These are phyloP conservation scores for Kodamaea sp. DNA, from an alignment of 1,139 yeast species.

Conservation along the genomic window DNA sequence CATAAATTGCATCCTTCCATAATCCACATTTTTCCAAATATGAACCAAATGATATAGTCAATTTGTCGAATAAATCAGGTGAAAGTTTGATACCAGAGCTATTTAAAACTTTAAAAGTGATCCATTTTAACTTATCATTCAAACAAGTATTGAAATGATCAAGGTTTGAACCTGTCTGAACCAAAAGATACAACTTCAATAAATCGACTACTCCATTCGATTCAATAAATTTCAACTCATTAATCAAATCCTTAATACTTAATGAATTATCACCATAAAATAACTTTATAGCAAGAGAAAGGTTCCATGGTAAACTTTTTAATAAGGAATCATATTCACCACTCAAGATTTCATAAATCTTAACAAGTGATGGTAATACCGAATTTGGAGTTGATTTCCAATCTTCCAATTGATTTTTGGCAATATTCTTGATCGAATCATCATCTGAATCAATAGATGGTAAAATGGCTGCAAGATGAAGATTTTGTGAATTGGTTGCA, in stretches of 20 bases:
- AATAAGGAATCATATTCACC: constrained; percentile 48
- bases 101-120: constrained; percentile 43
- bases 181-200: constrained; percentile 18
- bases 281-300: constrained; percentile 54
- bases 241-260: constrained; percentile 25
- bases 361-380: constrained; percentile 52
- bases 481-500: constrained; percentile 57
- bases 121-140: constrained; percentile 50
- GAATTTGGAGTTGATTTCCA: constrained; percentile 53
- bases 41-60: constrained; percentile 50
- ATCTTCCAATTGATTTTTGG: constrained; percentile 56
- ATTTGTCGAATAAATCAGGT: constrained; percentile 27
- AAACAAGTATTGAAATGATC: constrained; percentile 15
- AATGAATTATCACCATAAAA: constrained; percentile 56
- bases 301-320: constrained; percentile 61
- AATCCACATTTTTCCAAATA: constrained; percentile 47
- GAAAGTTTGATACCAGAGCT: not conserved
- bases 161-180: too few species aligned
- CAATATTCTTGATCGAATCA: constrained; percentile 49
- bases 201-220: constrained; percentile 19
- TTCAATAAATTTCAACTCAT: constrained; percentile 6
- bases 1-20: constrained; percentile 60
- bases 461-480: constrained; percentile 68
- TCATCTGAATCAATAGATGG: constrained; percentile 71
- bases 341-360: constrained; percentile 61